Evolutionary conservation across 2,329 filamentous ascomycete genomes (phyloP).

Genomic region (Stagonosporopsis tanaceti): DNA sequence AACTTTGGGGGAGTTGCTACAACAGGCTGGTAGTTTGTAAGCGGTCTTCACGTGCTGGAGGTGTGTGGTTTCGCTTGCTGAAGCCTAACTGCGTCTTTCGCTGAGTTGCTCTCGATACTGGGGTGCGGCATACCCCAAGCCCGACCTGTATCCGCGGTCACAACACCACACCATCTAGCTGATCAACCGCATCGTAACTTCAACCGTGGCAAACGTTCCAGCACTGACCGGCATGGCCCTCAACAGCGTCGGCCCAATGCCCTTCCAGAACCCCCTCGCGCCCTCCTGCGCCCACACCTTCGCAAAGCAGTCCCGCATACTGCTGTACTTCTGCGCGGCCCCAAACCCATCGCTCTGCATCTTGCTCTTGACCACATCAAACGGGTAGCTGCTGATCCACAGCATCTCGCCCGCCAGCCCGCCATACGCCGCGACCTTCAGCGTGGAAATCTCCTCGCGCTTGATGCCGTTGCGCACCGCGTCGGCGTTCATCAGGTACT

Average conservation of each 20-base stretch:
- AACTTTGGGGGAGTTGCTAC: too few relatives aligned
- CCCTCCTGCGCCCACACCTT: slow-evolving; percentile 84
- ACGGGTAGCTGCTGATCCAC: slow-evolving; percentile 92
- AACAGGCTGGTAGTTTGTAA: too few relatives aligned
- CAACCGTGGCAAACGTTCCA: slow-evolving; percentile 86
- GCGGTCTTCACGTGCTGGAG: too few relatives aligned
- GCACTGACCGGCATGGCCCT: slow-evolving; percentile 97
- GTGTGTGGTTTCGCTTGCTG: too few relatives aligned
- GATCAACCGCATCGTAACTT: slow-evolving; percentile 36
- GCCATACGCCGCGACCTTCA: slow-evolving; percentile 91
- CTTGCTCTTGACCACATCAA: slow-evolving; percentile 98
- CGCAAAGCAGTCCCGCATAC: slow-evolving; percentile 88
- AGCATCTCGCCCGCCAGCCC: slow-evolving; percentile 92
- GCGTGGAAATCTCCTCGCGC: slow-evolving; percentile 78
- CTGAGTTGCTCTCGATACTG: too few relatives aligned
- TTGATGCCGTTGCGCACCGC: slow-evolving; percentile 77
- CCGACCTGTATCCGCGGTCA: too few relatives aligned
- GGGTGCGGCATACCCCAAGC: too few relatives aligned
- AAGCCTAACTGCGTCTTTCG: too few relatives aligned
- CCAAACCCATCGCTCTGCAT: slow-evolving; percentile 98
- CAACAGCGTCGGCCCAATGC: slow-evolving; percentile 85
- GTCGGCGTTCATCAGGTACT: slow-evolving; percentile 95
- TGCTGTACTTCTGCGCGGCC: slow-evolving; percentile 72
- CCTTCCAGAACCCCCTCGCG: slow-evolving; percentile 89
- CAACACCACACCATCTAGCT: slow-evolving; percentile 1